Evolutionary conservation across 2,329 filamentous ascomycete genomes (phyloP).

Genomic region (Aureobasidium sp.): DNA sequence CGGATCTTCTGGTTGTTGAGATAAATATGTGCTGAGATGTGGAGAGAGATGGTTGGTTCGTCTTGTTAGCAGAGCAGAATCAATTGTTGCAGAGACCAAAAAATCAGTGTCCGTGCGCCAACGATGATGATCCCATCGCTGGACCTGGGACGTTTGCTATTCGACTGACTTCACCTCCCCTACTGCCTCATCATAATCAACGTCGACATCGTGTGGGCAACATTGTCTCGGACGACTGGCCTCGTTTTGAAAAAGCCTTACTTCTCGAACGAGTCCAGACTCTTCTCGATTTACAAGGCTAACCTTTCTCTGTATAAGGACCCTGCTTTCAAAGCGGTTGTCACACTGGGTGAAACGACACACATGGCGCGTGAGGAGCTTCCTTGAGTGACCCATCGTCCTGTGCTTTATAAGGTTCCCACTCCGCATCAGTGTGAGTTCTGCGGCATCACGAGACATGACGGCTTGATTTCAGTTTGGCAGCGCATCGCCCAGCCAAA

Average conservation of each 20-base stretch:
- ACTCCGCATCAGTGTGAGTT: neutral
- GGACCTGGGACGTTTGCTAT: neutral
- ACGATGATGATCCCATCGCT: neutral
- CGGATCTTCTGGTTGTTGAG: neutral
- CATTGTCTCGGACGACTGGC: too few species aligned
- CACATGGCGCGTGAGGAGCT: neutral
- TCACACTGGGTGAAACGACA: neutral
- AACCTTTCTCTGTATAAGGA: neutral
- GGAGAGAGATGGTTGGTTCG: neutral
- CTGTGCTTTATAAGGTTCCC: neutral
- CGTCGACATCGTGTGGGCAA: neutral
- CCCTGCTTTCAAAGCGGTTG: neutral
- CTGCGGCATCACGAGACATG: neutral
- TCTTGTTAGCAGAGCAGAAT: neutral
- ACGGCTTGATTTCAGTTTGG: neutral
- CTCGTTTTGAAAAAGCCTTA: too few species aligned
- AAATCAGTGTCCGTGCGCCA: conserved; percentile 2
- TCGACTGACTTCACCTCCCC: neutral
- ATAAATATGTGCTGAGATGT: neutral
- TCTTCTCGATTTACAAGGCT: neutral
- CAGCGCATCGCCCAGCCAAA: neutral
- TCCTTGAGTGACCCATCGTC: neutral
- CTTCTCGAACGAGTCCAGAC: neutral
- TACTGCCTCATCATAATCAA: neutral
- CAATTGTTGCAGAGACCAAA: conserved; percentile 2